Percentiles rank a stretch among this genome's conserved stretches.
These are phyloP conservation scores for Bipolaris sorokiniana DNA, from an alignment of 2,329 filamentous ascomycete species.

Conservation along the genomic window DNA sequence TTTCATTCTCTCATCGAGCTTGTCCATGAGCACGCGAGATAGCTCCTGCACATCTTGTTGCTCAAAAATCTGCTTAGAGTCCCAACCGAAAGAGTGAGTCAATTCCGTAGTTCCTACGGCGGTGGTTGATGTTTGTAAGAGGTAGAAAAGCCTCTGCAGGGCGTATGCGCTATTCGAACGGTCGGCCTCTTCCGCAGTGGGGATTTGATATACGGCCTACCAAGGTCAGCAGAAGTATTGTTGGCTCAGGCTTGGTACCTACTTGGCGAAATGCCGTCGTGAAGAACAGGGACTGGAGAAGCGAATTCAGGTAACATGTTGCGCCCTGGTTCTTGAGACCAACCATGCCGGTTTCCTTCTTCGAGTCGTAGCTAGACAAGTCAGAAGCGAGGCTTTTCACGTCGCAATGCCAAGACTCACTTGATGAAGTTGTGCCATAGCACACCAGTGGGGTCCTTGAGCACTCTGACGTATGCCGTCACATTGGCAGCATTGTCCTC, in stretches of 20 bases:
- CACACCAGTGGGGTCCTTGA: conserved; percentile 87
- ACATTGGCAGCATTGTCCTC: conserved; percentile 80
- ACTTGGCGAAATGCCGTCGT: conserved; percentile 91
- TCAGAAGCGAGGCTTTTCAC: not conserved
- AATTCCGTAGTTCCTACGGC: conserved; percentile 92
- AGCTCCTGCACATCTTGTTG: conserved; percentile 98
- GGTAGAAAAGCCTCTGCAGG: conserved; percentile 91
- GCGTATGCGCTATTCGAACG: conserved; percentile 90
- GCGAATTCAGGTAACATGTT: conserved; percentile 61
- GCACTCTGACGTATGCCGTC: conserved; percentile 80
- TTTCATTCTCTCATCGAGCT: conserved; percentile 98
- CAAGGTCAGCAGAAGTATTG: conserved; percentile 7
- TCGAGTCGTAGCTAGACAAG: conserved; percentile 78
- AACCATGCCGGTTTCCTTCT: conserved; percentile 97
- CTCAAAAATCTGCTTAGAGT: conserved; percentile 96
- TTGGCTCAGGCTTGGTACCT: conserved; percentile 22
- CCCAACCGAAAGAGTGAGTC: conserved; percentile 97
- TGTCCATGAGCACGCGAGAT: conserved; percentile 95
- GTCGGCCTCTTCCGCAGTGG: conserved; percentile 82
- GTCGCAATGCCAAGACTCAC: conserved; percentile 35
- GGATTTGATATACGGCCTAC: conserved; percentile 94
- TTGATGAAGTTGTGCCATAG: conserved; percentile 91
- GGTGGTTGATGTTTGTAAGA: conserved; percentile 81
- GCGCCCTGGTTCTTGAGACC: conserved; percentile 96
- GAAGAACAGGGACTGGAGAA: conserved; percentile 55